phyloP scores from a whole-genome alignment of 495 filamentous ascomycete species.

The Penicillium odoratum region DNA sequence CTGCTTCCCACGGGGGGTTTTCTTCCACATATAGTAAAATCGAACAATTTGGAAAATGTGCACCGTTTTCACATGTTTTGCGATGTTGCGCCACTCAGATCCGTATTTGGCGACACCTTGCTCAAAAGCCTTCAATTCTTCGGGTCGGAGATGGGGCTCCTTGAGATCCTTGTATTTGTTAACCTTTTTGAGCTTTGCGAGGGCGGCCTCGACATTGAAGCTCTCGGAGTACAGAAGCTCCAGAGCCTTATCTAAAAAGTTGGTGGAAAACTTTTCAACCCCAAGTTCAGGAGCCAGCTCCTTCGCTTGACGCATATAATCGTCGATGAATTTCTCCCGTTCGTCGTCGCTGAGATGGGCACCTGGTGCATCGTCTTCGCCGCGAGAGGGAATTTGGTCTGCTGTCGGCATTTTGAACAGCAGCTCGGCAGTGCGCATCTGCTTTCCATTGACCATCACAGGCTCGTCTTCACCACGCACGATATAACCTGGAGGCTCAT shows the following conservation, averaged over 20 bases:
- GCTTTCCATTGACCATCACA: constrained; percentile 48
- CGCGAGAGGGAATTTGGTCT: constrained; percentile 43
- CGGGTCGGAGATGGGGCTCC: constrained; percentile 75
- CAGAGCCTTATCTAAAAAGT: constrained; percentile 84
- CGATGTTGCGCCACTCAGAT: constrained; percentile 82
- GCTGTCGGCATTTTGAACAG: constrained; percentile 54
- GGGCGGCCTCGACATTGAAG: constrained; percentile 70
- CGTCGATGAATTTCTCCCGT: constrained; percentile 60
- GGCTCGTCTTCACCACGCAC: constrained; percentile 75
- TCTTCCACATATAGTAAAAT: constrained; percentile 99
- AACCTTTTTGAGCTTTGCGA: constrained; percentile 65
- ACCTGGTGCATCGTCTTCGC: constrained; percentile 48
- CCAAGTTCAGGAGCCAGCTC: constrained; percentile 60
- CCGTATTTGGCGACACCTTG: constrained; percentile 89
- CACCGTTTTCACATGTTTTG: constrained; percentile 74
- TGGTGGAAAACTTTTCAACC: constrained; percentile 70
- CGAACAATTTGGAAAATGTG: constrained; percentile 77
- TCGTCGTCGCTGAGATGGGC: constrained; percentile 39
- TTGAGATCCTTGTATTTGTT: constrained; percentile 75
- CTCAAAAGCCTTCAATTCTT: constrained; percentile 86
- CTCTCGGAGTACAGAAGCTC: constrained; percentile 68
- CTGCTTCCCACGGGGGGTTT: constrained; percentile 77
- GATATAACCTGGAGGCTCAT: constrained; percentile 85
- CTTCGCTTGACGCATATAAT: constrained; percentile 72
- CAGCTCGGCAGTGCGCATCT: constrained; percentile 54